Evolutionary conservation across 371 early-diverging fungal genomes (phyloP), one percentile per base, ranked within the genome.

Genomic region (Mucor circinelloides): DNA sequence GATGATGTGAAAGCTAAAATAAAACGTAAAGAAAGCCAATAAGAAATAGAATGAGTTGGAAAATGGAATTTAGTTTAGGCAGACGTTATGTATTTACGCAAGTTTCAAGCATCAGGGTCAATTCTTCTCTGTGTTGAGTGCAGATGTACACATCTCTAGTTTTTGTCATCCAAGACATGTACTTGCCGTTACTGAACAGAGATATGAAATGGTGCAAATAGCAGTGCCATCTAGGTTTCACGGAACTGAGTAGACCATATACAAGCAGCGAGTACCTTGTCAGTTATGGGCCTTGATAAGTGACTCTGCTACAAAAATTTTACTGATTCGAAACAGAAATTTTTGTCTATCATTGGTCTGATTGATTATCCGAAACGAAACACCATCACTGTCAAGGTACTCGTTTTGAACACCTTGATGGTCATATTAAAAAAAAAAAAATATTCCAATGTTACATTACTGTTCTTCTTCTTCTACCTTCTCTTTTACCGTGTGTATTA

Each of bases 271-370:
- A 57, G 66, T 65, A 58, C 66, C 66, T 65, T 56, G 31, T n/a
- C 9, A 28, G 58, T 36, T 17, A 44, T 36, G 17, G 27, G 10
- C 27, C 25, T 3, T 40, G 36, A 36, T 27, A 19, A 59, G 40
- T 40, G 40, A 59, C 36, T 59, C 23, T 25, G 4, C n/a, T 1
- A 6, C 36, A 42, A 60, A 62, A 62, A 62, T 50, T 60, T 56
- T 50, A 31, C 34, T 19, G 52, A 62, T 50, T 62, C 23, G 36
- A 27, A 31, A 42, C 54, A 68, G 54, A 69, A 73, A 73, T 69
- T 73, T 73, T 73, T 66, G 38, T 17, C 44, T 36, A 30, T 68
- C 23, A 73, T 73, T 73, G 66, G 73, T 19, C 46, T 31, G 17
- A 15, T 58, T 65, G 30, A 30, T 15, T 54, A 13, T 63, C 71